Conservation (phyloP, 208 protist genomes). For the Acanthamoeba royreba region DNA sequence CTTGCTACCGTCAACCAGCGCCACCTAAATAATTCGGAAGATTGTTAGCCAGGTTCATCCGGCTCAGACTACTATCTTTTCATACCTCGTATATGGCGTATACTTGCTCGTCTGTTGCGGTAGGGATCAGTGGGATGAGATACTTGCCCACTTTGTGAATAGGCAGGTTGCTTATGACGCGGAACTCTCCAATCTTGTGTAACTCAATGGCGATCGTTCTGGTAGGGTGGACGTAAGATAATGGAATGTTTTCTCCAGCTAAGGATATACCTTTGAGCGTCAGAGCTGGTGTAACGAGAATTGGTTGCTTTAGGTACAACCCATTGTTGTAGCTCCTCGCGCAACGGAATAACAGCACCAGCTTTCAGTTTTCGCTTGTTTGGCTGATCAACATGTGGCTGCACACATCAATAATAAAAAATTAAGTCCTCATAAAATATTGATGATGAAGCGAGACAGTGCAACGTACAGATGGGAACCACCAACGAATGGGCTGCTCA, state of each 20-base stretch:
- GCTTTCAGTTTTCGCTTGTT: not conserved
- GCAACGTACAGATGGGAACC: not conserved
- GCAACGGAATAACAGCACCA: not conserved
- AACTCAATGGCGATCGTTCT: slow-evolving; percentile 34
- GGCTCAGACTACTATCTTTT: not conserved
- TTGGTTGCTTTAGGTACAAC: not conserved
- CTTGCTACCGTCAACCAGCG: slow-evolving; percentile 43
- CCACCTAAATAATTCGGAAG: slow-evolving; percentile 10
- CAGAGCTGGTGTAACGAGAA: not conserved
- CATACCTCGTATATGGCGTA: slow-evolving; percentile 47
- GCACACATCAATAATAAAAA: not conserved
- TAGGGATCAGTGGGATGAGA: slow-evolving; percentile 27
- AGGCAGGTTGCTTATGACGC: not conserved
- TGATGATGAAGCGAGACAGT: not conserved
- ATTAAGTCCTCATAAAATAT: not conserved
- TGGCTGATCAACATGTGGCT: not conserved
- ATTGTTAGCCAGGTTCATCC: not conserved
- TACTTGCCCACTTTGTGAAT: slow-evolving; percentile 48
- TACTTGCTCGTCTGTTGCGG: not conserved
- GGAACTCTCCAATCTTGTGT: not conserved
- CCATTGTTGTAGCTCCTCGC: slow-evolving; percentile 2
- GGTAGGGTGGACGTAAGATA: not conserved
- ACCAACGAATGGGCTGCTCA: not conserved
- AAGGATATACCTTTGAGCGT: not conserved
- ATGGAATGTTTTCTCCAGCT: not conserved